Base-by-base conservation (phyloP, 306 rosid species). In the Cicer judaicum region DNA sequence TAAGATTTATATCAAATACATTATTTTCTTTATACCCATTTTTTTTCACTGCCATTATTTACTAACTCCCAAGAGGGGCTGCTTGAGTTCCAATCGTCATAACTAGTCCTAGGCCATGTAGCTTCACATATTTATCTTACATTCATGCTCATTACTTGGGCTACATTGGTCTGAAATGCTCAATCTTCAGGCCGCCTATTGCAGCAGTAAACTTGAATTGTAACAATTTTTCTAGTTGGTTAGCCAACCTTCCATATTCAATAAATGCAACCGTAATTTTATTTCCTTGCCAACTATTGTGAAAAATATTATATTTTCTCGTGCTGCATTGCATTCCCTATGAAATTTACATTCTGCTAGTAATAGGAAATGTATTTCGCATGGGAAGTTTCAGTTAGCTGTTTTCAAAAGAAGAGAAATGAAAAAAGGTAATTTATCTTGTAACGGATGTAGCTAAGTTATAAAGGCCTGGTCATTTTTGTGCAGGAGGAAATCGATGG, bases 401-500 rank as follows among this genome's bases (percentile, higher is more conserved):
- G 12, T 64, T 16, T 42, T 10, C 21, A 50, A 21, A 67, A 56
- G 5, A 47, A 66, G 40, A 39, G 11, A 56, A 73, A 50, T 19
- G 38, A 16, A 40, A 63, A 29, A 3, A 41, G 39, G 38, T 29
- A n/a, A 41, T 56, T 79, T 46, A 52, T 73, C 41, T 69, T 54
- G 18, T 62, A 46, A 54, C 13, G 24, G 68, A 16, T 55, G 56
- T 68, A 15, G 29, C 50, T 77, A 73, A 84, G 16, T 53, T 68
- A 40, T 65, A 59, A 73, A 48, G 63, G 55, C 47, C 53, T 13
- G 44, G 7, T 70, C n/a, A 62, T 60, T 68, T 40, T 82, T 79
- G 62, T 86, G 85, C 89, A 93, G 98, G 97, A 93, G 98, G 97
- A 90, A 71, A 56, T 84, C 49, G 39, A 57, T 50, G 98, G 87